Percentiles rank a stretch among this genome's conserved stretches.
These are phyloP conservation scores for Plasmodium falciparum DNA, from an alignment of 169 alveolate species.

Conservation along the genomic window DNA sequence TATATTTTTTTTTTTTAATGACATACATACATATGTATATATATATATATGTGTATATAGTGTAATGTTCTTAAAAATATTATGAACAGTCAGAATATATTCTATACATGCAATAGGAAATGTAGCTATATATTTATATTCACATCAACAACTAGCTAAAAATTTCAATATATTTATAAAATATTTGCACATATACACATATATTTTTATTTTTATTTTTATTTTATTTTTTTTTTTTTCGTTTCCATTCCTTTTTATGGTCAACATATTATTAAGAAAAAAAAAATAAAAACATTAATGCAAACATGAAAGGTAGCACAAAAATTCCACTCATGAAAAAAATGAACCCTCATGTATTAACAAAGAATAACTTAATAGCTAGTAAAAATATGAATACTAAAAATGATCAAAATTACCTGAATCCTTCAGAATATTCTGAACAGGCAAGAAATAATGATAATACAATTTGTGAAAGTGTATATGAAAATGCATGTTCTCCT, in stretches of 20 bases:
- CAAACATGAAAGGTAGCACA: background rate
- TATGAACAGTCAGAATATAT: too few relatives aligned
- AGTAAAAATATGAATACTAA: background rate
- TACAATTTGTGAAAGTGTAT: constrained; percentile 29
- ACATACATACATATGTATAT: too few relatives aligned
- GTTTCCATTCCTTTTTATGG: background rate
- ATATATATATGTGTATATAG: too few relatives aligned
- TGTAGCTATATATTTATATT: too few relatives aligned
- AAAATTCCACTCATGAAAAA: background rate
- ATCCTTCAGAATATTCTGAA: constrained; percentile 5
- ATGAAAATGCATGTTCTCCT: constrained; percentile 9
- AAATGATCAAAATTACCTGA: constrained; percentile 32
- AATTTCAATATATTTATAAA: too few relatives aligned
- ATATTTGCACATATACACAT: too few relatives aligned
- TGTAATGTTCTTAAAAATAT: too few relatives aligned
- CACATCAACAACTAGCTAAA: too few relatives aligned
- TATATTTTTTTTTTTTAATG: too few relatives aligned
- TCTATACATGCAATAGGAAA: too few relatives aligned
- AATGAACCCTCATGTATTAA: background rate
- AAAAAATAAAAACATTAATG: background rate
- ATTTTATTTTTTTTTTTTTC: too few relatives aligned
- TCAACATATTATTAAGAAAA: background rate
- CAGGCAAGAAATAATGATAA: constrained; percentile 3
- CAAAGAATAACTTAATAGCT: background rate
- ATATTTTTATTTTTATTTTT: too few relatives aligned